Base-by-base conservation (phyloP, 1,284 basidiomycete species). In the Marasmius fiardii region DNA sequence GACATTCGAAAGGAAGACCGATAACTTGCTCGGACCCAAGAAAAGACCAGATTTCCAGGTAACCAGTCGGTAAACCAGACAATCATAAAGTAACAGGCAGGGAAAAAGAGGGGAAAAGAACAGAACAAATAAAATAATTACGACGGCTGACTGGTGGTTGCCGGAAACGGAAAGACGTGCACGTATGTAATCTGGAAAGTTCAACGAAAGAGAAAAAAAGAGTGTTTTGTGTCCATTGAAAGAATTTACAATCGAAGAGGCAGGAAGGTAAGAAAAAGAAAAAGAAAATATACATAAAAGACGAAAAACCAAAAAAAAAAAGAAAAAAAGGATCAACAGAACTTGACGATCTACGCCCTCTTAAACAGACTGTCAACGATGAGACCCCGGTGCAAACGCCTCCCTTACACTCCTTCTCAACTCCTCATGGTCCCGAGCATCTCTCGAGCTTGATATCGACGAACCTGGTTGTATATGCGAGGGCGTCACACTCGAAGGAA, bases 371-470 rank as follows among this genome's bases (percentile, higher is more conserved):
- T n/a, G n/a, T 70, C 65, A 79, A 58, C 77, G 77, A 61, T 84
- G 78, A n/a, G 82, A 83, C 28, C 79, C 78, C 18, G 81, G 74
- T 33, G 77, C 77, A 58, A 93, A 86, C 10, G 90, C 90, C 61
- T 92, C 89, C 54, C 87, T 76, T 55, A 92, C 88, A 61, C 90
- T 92, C 71, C 83, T 79, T 65, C 89, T 74, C 55, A 92, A 75
- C 67, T 92, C 89, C 60, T 92, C 90, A 55, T 91, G 87, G 20
- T 87, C 85, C 58, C 79, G 75, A 43, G 74, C 78, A 59, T 49
- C 26, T 20, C 72, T 79, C 44, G 80, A 79, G 61, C 81, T 85
- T 54, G 72, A 78, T 43, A 80, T 70, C 52, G 83, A 86, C 57
- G 85, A 85, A 48, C 84, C 81, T 35, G 82, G 83, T 59, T 83